Evolutionary conservation across 805 yeast genomes (phyloP).

Genomic region (Saccharomycopsis sp.): DNA sequence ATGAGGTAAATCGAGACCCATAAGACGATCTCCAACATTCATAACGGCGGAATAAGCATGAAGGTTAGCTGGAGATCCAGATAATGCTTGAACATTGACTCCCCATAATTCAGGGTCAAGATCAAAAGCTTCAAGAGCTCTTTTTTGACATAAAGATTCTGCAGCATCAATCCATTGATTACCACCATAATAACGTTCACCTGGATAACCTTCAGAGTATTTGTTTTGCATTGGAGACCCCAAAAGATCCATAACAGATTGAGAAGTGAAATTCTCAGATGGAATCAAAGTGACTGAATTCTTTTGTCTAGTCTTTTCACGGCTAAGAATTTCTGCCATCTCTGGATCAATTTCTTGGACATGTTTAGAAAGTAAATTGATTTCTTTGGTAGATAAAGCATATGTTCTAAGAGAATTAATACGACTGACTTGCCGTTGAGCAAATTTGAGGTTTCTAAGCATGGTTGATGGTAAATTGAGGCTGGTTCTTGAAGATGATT

Average conservation of each 20-base stretch:
- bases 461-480: too few species aligned
- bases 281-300: constrained; percentile 92
- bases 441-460: too few species aligned
- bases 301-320: constrained; percentile 85
- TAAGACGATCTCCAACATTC: constrained; percentile 91
- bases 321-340: constrained; percentile 58
- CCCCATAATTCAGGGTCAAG: constrained; percentile 87
- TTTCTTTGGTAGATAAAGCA: constrained; percentile 13
- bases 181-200: constrained; percentile 98
- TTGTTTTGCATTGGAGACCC: constrained; percentile 98
- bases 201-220: constrained; percentile 98
- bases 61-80: constrained; percentile 97
- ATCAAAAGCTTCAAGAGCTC: constrained; percentile 86
- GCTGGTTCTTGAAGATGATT: too few species aligned
- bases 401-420: too few species aligned
- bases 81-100: constrained; percentile 90
- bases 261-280: constrained; percentile 93
- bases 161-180: constrained; percentile 94
- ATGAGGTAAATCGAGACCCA: constrained; percentile 98
- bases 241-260: constrained; percentile 89
- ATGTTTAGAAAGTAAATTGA: constrained; percentile 21
- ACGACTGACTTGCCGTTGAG: too few species aligned
- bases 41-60: constrained; percentile 93
- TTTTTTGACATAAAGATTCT: constrained; percentile 83
- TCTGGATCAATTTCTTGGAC: constrained; percentile 67